A percentile compares a stretch with the other conserved stretches of the same genome.
Conservation (phyloP, 768 basidiomycete genomes). For the Rubroboletus pulcherrimus region DNA sequence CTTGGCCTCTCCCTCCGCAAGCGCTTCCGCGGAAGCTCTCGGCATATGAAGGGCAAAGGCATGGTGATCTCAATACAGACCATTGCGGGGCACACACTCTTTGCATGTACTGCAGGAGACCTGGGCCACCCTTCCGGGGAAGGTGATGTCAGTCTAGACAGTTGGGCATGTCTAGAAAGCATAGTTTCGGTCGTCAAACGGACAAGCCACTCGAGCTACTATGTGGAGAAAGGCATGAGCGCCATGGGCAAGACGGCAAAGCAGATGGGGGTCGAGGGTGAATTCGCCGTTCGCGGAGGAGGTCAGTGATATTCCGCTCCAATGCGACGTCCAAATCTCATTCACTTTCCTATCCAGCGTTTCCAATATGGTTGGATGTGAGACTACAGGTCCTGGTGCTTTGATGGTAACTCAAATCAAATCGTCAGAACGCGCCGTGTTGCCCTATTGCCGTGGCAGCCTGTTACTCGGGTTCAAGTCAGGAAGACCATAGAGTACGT, state of each 20-base stretch:
- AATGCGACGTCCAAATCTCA: not conserved
- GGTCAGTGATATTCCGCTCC: constrained; percentile 45
- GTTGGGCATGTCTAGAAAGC: constrained; percentile 73
- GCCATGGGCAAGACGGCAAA: constrained; percentile 77
- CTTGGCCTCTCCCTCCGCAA: constrained; percentile 77
- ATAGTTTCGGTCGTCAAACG: constrained; percentile 77
- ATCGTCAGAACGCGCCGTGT: constrained; percentile 67
- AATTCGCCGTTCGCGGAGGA: constrained; percentile 68
- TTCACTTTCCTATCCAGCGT: constrained; percentile 45
- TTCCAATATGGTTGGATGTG: constrained; percentile 84
- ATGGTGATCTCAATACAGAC: constrained; percentile 78
- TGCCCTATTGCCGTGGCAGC: constrained; percentile 78
- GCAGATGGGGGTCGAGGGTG: constrained; percentile 65
- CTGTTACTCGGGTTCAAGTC: constrained; percentile 77
- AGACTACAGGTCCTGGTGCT: constrained; percentile 3
- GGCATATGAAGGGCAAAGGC: constrained; percentile 75
- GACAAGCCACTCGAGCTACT: constrained; percentile 81
- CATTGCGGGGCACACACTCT: constrained; percentile 73
- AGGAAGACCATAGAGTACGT: constrained; percentile 75
- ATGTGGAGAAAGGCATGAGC: constrained; percentile 83
- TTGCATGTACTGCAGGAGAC: constrained; percentile 83
- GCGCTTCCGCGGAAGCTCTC: constrained; percentile 69
- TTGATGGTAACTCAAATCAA: constrained; percentile 1
- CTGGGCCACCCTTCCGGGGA: constrained; percentile 61
- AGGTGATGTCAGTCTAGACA: constrained; percentile 76